Conservation (phyloP, 176 grass and related monocot genomes). For the Hordeum marinum region DNA sequence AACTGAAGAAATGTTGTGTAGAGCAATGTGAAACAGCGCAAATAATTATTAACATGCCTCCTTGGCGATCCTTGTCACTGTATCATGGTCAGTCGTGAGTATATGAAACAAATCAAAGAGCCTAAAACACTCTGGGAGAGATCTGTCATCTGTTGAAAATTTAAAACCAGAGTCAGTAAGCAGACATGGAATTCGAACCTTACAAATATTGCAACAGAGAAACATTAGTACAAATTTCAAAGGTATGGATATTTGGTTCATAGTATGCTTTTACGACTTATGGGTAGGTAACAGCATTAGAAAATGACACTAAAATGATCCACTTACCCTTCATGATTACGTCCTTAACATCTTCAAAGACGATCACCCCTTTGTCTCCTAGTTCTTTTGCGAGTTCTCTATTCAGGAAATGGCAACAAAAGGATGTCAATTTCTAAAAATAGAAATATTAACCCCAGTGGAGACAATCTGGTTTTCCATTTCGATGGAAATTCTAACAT, state of each 20-base stretch:
- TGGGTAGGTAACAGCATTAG: not conserved
- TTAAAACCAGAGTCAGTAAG: not conserved
- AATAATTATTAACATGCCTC: constrained; percentile 44
- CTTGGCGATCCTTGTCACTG: constrained; percentile 87
- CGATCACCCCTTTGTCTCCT: constrained; percentile 62
- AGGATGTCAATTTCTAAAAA: not conserved
- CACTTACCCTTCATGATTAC: constrained; percentile 85
- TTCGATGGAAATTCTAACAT: not conserved
- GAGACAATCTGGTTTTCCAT: not conserved
- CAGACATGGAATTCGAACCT: not conserved
- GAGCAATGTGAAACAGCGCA: not conserved
- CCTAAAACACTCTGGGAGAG: constrained; percentile 72
- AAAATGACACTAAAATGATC: not conserved
- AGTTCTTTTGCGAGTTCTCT: constrained; percentile 85
- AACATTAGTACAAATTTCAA: not conserved
- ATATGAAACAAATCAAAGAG: constrained; percentile 93
- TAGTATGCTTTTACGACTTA: not conserved
- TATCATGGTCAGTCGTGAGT: constrained; percentile 84
- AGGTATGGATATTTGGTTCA: not conserved
- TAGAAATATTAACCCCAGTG: not conserved
- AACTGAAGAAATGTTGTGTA: not conserved
- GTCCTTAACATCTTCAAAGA: constrained; percentile 73
- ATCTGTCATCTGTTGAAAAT: constrained; percentile 66
- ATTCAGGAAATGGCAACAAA: constrained; percentile 33
- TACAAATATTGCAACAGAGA: not conserved